Evolutionary conservation across 352 stramenopile genomes (phyloP), one percentile per base, ranked within the genome.

Genomic region (Globisporangium paddicum): DNA sequence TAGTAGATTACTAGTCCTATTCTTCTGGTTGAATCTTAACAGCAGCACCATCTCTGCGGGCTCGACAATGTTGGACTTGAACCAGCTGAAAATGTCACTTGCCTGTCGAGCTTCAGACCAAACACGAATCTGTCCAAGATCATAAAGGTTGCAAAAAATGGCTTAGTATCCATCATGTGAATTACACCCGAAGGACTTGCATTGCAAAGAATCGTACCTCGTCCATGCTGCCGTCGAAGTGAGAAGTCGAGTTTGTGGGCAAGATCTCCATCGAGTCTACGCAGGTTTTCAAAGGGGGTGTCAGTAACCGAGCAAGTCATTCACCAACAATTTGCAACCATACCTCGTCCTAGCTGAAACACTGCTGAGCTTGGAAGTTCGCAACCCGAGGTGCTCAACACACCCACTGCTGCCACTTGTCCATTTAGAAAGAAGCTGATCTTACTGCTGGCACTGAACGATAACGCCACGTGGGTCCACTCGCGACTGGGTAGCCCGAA

Each of bases 291-390:
- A n/a, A n/a, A n/a, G n/a, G n/a, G n/a, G n/a, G n/a, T n/a, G n/a
- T n/a, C n/a, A n/a, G n/a, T n/a, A n/a, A n/a, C n/a, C n/a, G n/a
- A n/a, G n/a, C n/a, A 35, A 6, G 19, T 35, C 45, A 19, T 42
- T 21, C 60, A 13, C 14, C 23, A 26, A 35, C 16, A 13, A 25
- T 40, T 23, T n/a, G 18, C 9, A 19, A 18, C 55, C 42, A 13
- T 71, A 85, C 77, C 61, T 69, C 67, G 57, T 50, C 77, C 77
- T 47, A 86, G 62, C 56, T 86, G 77, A 5, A 86, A 59, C 45
- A 62, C 64, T 1, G 60, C 65, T 30, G 55, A 58, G 10, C 11
- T 9, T 8, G 69, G 59, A 18, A 65, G 32, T 26, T 49, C 21
- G 21, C 77, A 87, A 1, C 71, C 64, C 3, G 37, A 13, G 7